A percentile compares a stretch with the other conserved stretches of the same genome.
phyloP scores from a whole-genome alignment of 306 rosid species.

The Erythrophleum fordii region DNA sequence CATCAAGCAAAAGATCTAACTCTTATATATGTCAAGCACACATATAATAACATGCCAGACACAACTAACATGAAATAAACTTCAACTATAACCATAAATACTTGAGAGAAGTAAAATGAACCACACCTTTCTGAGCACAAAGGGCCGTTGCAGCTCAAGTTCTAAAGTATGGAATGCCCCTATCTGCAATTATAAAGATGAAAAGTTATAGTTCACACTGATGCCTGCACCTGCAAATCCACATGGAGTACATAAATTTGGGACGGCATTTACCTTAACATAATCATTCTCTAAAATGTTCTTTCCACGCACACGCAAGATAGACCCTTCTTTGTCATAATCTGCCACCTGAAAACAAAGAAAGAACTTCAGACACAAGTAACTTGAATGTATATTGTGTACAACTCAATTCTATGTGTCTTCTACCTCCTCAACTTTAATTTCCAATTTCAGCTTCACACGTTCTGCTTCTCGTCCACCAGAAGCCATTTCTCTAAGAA shows the following conservation, averaged over 20 bases:
- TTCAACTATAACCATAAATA: constrained; percentile 22
- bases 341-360: constrained; percentile 67
- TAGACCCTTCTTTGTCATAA: constrained; percentile 83
- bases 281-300: constrained; percentile 82
- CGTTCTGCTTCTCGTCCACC: constrained; percentile 96
- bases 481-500: constrained; percentile 73
- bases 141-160: constrained; percentile 91
- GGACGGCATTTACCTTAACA: constrained; percentile 71
- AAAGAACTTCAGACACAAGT: not conserved
- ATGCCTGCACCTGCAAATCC: not conserved
- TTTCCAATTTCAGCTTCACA: constrained; percentile 82
- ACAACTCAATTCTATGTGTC: not conserved
- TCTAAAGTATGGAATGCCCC: constrained; percentile 97
- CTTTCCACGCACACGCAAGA: constrained; percentile 91
- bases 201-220: constrained; percentile 29
- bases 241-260: not conserved
- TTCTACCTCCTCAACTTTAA: constrained; percentile 84
- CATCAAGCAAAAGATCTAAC: constrained; percentile 20
- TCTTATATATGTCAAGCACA: not conserved
- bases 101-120: constrained; percentile 9
- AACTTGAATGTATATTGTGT: not conserved
- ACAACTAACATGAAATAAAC: constrained; percentile 10
- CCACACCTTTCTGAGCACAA: constrained; percentile 85
- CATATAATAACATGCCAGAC: constrained; percentile 3
- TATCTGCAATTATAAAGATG: constrained; percentile 55